Evolutionary conservation across 192 early-diverging fungal genomes (phyloP).

Genomic region (Nowakowskiella sp.): DNA sequence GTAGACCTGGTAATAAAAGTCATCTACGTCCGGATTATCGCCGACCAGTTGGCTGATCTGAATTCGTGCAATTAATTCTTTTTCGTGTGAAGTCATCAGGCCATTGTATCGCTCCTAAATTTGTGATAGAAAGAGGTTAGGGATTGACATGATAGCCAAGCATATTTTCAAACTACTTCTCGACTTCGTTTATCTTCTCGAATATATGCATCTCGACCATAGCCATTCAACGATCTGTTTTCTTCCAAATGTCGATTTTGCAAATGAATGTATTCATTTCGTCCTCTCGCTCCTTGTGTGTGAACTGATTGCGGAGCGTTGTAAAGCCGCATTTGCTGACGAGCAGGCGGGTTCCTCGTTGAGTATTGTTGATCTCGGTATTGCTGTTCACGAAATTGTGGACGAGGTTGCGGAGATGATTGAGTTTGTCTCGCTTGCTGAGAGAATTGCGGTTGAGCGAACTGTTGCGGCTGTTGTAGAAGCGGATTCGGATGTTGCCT

Average conservation of each 20-base stretch:
- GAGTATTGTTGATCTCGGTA: slow-evolving; percentile 12
- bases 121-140: too few species aligned
- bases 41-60: slow-evolving; percentile 92
- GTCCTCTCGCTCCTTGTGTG: too few species aligned
- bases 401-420: not conserved
- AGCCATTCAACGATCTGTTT: not conserved
- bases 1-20: slow-evolving; percentile 95
- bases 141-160: not conserved
- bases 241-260: too few species aligned
- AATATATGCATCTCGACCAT: slow-evolving; percentile 14
- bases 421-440: too few species aligned
- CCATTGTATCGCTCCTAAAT: slow-evolving; percentile 77
- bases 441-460: too few species aligned
- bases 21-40: slow-evolving; percentile 85
- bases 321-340: slow-evolving; percentile 1
- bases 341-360: slow-evolving; percentile 18
- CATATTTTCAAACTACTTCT: slow-evolving; percentile 20
- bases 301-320: slow-evolving; percentile 2
- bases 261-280: too few species aligned
- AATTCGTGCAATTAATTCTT: slow-evolving; percentile 87
- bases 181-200: slow-evolving; percentile 22
- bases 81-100: slow-evolving; percentile 89
- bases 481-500: too few species aligned
- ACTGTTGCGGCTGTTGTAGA: too few species aligned
- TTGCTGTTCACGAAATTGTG: slow-evolving; percentile 4